phyloP scores from a whole-genome alignment of 768 basidiomycete species.

The Crucibulum laeve region DNA sequence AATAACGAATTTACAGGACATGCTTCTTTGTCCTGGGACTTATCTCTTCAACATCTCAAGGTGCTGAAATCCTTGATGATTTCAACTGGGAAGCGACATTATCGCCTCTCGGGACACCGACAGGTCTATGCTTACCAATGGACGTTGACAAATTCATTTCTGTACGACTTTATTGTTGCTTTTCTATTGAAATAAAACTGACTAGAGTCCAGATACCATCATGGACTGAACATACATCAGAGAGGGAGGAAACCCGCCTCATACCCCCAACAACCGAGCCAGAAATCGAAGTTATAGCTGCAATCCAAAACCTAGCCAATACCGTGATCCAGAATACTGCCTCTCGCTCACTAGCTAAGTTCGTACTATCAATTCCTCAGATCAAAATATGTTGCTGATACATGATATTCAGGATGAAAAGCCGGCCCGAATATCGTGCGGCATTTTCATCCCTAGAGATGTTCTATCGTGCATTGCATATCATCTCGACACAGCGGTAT shows the following conservation, averaged over 20 bases:
- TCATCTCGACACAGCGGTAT: constrained; percentile 86
- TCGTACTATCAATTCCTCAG: constrained; percentile 14
- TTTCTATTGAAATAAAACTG: not conserved
- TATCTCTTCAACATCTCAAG: constrained; percentile 87
- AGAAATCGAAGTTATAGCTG: constrained; percentile 82
- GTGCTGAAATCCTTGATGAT: constrained; percentile 90
- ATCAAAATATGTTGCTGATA: constrained; percentile 1
- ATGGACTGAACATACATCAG: constrained; percentile 46
- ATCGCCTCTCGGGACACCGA: constrained; percentile 80
- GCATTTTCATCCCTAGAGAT: constrained; percentile 77
- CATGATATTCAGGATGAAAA: constrained; percentile 57
- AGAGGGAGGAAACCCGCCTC: constrained; percentile 42
- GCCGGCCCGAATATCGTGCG: constrained; percentile 65
- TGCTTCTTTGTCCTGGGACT: constrained; percentile 95
- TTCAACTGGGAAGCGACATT: constrained; percentile 91
- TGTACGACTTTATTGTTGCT: constrained; percentile 37
- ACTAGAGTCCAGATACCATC: constrained; percentile 55
- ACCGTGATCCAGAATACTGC: constrained; percentile 95
- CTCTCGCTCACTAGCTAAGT: constrained; percentile 86
- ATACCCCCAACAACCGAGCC: constrained; percentile 61
- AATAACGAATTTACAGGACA: constrained; percentile 50
- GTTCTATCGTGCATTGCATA: constrained; percentile 81
- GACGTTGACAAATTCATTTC: constrained; percentile 77
- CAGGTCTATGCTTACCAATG: constrained; percentile 88
- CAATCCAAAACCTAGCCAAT: constrained; percentile 91